A percentile compares a stretch with the other conserved stretches of the same genome.
These are phyloP conservation scores for Fusarium pseudograminearum DNA, from an alignment of 2,329 filamentous ascomycete species.

Conservation along the genomic window DNA sequence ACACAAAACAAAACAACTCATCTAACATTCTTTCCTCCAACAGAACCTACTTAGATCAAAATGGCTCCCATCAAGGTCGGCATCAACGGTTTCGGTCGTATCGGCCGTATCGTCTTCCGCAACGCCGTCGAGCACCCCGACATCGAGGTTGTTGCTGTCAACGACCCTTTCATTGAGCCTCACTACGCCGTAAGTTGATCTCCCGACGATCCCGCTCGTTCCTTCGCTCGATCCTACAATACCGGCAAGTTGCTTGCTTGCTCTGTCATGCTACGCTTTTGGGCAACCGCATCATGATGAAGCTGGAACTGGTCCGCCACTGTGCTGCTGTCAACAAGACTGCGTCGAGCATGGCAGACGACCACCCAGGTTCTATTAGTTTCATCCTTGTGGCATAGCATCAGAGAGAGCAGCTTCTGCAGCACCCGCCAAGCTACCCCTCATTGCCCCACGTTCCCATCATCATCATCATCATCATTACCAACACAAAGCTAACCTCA, in stretches of 20 bases:
- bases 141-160: constrained; percentile 94
- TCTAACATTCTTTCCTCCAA: constrained; percentile 28
- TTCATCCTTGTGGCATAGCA: not conserved
- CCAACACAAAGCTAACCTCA: constrained; percentile 21
- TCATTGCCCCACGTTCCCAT: constrained; percentile 25
- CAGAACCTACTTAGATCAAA: constrained; percentile 44
- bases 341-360: not conserved
- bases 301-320: not conserved
- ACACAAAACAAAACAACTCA: not conserved
- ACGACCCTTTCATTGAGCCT: constrained; percentile 99
- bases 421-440: constrained; percentile 25
- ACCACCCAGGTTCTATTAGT: not conserved
- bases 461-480: constrained; percentile 17
- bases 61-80: constrained; percentile 78
- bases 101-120: constrained; percentile 99
- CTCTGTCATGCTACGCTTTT: not conserved
- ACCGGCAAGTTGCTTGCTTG: not conserved
- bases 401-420: constrained; percentile 4
- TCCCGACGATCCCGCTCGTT: constrained; percentile 4
- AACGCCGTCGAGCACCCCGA: constrained; percentile 92
- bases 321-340: not conserved
- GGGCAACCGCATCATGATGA: not conserved
- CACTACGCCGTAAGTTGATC: constrained; percentile 88
- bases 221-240: constrained; percentile 10
- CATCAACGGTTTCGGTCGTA: constrained; percentile 99